A percentile compares a stretch with the other conserved stretches of the same genome.
phyloP scores from a whole-genome alignment of 176 grass and related monocot species.

The Sorghum bicolor region DNA sequence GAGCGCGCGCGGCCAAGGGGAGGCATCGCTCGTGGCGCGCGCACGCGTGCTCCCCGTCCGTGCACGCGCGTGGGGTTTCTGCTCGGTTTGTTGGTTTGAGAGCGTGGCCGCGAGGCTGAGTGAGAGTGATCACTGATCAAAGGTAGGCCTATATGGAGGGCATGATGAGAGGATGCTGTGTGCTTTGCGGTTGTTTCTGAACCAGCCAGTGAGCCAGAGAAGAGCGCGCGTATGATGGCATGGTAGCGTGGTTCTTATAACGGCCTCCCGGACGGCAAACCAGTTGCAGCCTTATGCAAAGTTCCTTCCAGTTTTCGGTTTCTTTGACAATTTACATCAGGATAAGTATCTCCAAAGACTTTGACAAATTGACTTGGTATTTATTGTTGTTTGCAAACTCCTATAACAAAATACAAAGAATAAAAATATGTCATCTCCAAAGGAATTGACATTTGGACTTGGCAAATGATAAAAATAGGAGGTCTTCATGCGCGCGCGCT shows the following conservation, averaged over 20 bases:
- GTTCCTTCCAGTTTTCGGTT: neutral
- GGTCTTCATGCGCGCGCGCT: no score
- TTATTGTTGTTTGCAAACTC: no score
- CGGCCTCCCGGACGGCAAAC: neutral
- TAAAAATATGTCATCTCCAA: no score
- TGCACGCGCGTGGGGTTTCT: neutral
- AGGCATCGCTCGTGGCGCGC: conserved; percentile 27
- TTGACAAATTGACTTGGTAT: no score
- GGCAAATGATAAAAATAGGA: no score
- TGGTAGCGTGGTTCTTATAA: conserved; percentile 33
- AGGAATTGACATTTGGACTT: no score
- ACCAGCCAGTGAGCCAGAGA: neutral
- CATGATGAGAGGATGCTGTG: conserved; percentile 40
- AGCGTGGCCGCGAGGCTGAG: neutral
- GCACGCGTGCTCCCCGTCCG: neutral
- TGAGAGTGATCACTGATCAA: conserved; percentile 22
- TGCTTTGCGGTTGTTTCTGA: conserved; percentile 21
- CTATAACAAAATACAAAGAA: no score
- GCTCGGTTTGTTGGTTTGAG: neutral
- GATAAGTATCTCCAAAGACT: no score
- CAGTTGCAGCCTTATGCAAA: conserved; percentile 38
- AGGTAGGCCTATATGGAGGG: conserved; percentile 15
- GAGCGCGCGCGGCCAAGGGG: neutral
- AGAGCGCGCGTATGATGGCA: conserved; percentile 3
- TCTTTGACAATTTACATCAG: neutral